Base-by-base conservation (phyloP, 257 asterid genomes). In the Nicotiana otophora region DNA sequence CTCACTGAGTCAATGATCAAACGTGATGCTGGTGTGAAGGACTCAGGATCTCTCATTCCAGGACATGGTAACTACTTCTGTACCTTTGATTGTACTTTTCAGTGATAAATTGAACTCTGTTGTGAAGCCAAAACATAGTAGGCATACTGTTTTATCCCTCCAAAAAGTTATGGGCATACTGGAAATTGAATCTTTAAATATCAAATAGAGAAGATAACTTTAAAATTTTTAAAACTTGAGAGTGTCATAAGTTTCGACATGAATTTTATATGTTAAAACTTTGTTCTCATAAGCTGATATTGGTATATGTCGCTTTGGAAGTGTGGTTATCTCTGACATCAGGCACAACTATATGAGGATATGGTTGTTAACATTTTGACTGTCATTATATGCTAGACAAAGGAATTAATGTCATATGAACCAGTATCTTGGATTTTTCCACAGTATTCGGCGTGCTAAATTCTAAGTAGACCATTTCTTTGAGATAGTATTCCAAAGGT, bases 11-110 rank as follows among this genome's bases (percentile, higher is more conserved):
- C 99, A 42, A 92, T 96, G 94, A 96, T 96, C 91, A 96, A 96
- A 89, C 98, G 99, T 83, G 99, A 96, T 86, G 99, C 99, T 0
- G 98, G 98, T 70, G 98, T 92, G 85, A 96, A 96, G 88, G 99
- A 96, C 87, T 96, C 98, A 39, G 99, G 99, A 62, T 90, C 98
- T 0, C 98, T 95, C 83, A 96, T 96, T 86, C 99, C 98, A 51
- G 98, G 98, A 72, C 98, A 96, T 64, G 99, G 99, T 96, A 92
- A 90, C 19, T 16, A 62, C 83, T 57, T 10, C 65, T 81, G 12
- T 42, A 5, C 81, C 17, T 84, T 36, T 31, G 70, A 55, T 64
- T 39, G 63, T 54, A 28, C 63, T 75, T 48, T 31, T 51, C 63
- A 72, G 4, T 72, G 36, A 72, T 72, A 46, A 69, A 23, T 46